A percentile compares a stretch with the other conserved stretches of the same genome.
These are phyloP conservation scores for Udeniomyces megalosporus DNA, from an alignment of 768 basidiomycete species.

Conservation along the genomic window DNA sequence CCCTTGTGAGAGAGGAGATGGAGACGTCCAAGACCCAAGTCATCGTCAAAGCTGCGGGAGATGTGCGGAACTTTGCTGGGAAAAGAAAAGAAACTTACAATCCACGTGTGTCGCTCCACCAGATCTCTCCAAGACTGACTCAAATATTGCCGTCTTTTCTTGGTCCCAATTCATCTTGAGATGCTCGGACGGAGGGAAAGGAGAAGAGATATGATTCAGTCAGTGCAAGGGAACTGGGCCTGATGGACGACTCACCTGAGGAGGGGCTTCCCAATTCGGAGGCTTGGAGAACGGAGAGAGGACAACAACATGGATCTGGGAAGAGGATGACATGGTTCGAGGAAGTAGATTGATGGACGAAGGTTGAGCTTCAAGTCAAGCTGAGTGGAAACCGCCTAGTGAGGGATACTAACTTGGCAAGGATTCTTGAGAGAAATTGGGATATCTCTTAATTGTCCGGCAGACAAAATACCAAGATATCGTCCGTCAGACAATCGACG, in stretches of 20 bases:
- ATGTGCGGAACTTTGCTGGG: no score
- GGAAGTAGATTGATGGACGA: background rate
- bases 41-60: no score
- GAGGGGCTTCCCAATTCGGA: no score
- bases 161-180: background rate
- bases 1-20: background rate
- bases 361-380: slow-evolving; percentile 25
- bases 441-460: no score
- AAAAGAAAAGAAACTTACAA: background rate
- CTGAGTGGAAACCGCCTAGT: background rate
- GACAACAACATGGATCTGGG: background rate
- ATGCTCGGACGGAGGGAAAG: background rate
- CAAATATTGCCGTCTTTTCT: background rate
- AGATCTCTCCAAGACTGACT: background rate
- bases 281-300: no score
- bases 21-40: background rate
- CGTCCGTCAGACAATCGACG: no score
- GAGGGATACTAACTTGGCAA: no score
- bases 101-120: background rate
- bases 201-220: background rate
- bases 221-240: background rate
- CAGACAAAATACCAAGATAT: no score
- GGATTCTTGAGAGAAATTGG: no score
- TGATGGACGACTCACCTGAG: background rate
- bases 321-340: background rate